Evolutionary conservation across 108 stramenopile species (phyloP), one percentile per base, ranked within the genome.

Genomic region (Phaeodactylum tricornutum): DNA sequence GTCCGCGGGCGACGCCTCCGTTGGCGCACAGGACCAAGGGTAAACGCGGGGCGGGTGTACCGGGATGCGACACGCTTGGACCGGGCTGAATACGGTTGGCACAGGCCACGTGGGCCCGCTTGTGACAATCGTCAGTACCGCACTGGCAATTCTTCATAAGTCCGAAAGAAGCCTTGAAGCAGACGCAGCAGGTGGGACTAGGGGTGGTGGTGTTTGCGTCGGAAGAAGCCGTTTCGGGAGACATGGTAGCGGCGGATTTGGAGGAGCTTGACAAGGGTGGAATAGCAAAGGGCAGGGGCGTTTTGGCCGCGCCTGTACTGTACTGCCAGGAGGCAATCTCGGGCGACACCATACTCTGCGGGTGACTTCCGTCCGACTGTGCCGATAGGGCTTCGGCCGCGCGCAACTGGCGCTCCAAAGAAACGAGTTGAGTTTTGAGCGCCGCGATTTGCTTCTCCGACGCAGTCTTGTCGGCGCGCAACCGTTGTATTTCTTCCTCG

Each of bases 111-210:
- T 79, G 77, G 12, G 73, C 77, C 15, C 61, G 51, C 24, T 61
- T 57, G 12, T 57, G 27, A 55, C 77, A 79, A 16, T 26, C 22
- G 0, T 36, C 32, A 29, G 64, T 59, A 9, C 78, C 78, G 39
- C 78, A 80, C 42, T 67, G 66, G 27, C 78, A 80, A 3, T 36
- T 27, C 43, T 70, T 75, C 63, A 60, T 69, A 4, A 72, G 34
- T 2, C 74, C 78, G 33, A 46, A 54, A 3, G 63, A 41, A 43
- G 26, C 53, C 36, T 61, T 45, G 26, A 36, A 34, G 38, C 74
- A 75, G 23, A 75, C 53, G 24, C 50, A 58, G 52, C 74, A 75
- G 14, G 22, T 55, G 3, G 8, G 9, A n/a, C 4, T 7, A 16
- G 41, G 41, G 20, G 3, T 46, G 45, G 4, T 23, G 3, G 45